phyloP scores from a whole-genome alignment of 768 basidiomycete genomes.

The Pulveroboletus ravenelii region DNA sequence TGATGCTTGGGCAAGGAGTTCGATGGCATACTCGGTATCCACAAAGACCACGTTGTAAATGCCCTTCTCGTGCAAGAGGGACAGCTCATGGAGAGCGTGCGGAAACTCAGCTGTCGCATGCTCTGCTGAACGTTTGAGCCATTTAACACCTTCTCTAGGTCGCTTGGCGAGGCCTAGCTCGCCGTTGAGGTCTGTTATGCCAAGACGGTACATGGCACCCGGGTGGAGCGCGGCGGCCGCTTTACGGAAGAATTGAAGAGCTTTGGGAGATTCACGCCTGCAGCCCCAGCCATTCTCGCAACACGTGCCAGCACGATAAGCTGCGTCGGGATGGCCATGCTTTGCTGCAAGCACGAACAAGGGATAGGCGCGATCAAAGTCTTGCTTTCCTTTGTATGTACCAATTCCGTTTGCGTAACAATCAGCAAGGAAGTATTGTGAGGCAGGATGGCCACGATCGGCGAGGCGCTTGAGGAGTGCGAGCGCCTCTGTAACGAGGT shows the following conservation, averaged over 20 bases:
- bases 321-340: slow-evolving; percentile 93
- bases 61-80: slow-evolving; percentile 93
- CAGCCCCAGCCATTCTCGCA: slow-evolving; percentile 99
- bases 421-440: slow-evolving; percentile 97
- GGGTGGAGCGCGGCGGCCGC: slow-evolving; percentile 89
- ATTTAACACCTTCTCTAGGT: slow-evolving; percentile 96
- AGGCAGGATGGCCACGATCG: slow-evolving; percentile 88
- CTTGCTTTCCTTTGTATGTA: slow-evolving; percentile 82
- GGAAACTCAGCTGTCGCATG: slow-evolving; percentile 93
- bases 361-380: slow-evolving; percentile 96
- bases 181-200: slow-evolving; percentile 93
- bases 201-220: slow-evolving; percentile 94
- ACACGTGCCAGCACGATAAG: slow-evolving; percentile 94
- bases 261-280: slow-evolving; percentile 85
- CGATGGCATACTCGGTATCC: slow-evolving; percentile 92
- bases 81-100: slow-evolving; percentile 92
- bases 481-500: slow-evolving; percentile 84
- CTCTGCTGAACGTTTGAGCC: slow-evolving; percentile 96
- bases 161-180: slow-evolving; percentile 82
- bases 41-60: slow-evolving; percentile 97
- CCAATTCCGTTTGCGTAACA: slow-evolving; percentile 99
- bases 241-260: slow-evolving; percentile 89
- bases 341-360: slow-evolving; percentile 95
- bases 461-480: slow-evolving; percentile 85
- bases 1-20: slow-evolving; percentile 90